Evolutionary conservation across 179 eudicot genomes (phyloP), one percentile per base, ranked within the genome.

Genomic region (Heliamphora pulchella): DNA sequence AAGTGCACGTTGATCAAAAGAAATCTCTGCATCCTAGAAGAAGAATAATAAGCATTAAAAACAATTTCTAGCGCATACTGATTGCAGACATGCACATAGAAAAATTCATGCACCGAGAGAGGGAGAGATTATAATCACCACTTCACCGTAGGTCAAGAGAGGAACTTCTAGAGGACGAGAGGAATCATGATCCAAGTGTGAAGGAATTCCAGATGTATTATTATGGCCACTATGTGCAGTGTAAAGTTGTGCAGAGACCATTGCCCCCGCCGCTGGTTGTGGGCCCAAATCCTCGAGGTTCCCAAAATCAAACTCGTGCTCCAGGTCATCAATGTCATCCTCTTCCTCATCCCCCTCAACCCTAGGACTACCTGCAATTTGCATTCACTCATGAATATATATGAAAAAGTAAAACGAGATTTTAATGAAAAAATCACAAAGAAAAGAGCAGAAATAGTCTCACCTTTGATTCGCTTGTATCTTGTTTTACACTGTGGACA

Each of bases 341-440:
- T 94, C 98, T 78, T 94, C 98, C 74, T 94, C 98, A 84, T 94
- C 98, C 58, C 97, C 97, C 73, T 91, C 97, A 72, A 94, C 98
- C 83, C 98, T 89, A 0, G 94, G 90, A 87, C 95, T 84, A 69
- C 98, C 98, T 94, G 78, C 51, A 69, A 67, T 67, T 9, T 39
- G 5, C 74, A 43, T 14, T 15, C 9, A 46, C 8, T 43, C 2
- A 6, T 46, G 1, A 5, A 70, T 15, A 22, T 43, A 68, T 5
- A 8, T 39, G 3, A 7, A 41, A 44, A 41, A 44, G n/a, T 14
- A 5, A 15, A 46, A 22, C 46, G 1, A 44, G 1, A 22, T 70
- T 43, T 15, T 8, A 9, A 67, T 41, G 71, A 67, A 41, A 17
- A 54, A 31, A 31, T 48, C 1, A 51, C 7, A 17, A 4, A 70